Evolutionary conservation across 345 rosid genomes (phyloP).

Genomic region (Noccaea bulbosa): DNA sequence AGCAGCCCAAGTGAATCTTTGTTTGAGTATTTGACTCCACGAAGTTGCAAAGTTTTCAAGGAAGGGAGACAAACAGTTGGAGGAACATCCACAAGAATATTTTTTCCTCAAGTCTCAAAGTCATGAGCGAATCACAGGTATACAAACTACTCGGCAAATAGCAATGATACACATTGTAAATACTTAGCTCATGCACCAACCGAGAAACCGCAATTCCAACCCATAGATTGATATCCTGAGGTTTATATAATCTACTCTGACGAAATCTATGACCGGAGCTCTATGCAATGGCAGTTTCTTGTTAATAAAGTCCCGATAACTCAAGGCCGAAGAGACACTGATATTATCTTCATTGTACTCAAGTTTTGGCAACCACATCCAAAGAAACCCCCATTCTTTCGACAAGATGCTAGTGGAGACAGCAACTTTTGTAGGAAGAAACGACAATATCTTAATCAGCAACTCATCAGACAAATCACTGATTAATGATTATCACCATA

Average conservation of each 20-base stretch:
- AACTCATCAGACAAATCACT: too few relatives aligned
- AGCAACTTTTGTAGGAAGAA: too few relatives aligned
- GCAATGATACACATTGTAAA: background rate
- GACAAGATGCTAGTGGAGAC: too few relatives aligned
- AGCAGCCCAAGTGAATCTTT: slow-evolving; percentile 1
- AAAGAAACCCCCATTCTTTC: too few relatives aligned
- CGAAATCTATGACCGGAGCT: too few relatives aligned
- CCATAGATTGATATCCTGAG: too few relatives aligned
- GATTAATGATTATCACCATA: too few relatives aligned
- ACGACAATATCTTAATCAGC: too few relatives aligned
- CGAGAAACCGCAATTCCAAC: background rate
- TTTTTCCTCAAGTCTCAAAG: background rate
- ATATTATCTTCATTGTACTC: too few relatives aligned
- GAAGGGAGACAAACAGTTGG: background rate
- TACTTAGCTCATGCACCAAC: background rate
- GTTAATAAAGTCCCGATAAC: background rate
- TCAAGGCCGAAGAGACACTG: too few relatives aligned
- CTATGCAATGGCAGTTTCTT: background rate
- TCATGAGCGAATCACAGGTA: slow-evolving; percentile 10
- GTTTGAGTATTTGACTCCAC: background rate
- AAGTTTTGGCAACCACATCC: too few relatives aligned
- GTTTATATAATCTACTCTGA: too few relatives aligned
- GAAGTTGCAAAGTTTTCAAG: slow-evolving; percentile 1
- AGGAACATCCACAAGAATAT: slow-evolving; percentile 16
- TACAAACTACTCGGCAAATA: slow-evolving; percentile 26